Percentiles rank a stretch among this genome's conserved stretches.
These are phyloP conservation scores for Centrapalus pauciflorus DNA, from an alignment of 129 eudicot species.

Conservation along the genomic window DNA sequence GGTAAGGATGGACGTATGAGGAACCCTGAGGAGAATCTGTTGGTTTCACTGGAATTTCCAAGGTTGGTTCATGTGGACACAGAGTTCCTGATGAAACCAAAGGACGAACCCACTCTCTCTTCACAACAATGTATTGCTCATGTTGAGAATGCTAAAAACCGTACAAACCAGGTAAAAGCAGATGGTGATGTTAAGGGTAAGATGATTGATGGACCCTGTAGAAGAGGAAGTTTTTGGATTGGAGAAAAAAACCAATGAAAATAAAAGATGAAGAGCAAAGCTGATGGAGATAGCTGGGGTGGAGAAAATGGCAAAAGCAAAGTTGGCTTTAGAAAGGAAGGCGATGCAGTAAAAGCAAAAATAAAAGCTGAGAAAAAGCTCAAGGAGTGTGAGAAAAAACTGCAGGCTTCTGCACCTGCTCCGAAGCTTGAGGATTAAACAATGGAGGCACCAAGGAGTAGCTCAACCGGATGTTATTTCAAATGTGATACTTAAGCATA, in stretches of 20 bases:
- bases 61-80: no score
- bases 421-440: constrained; percentile 37
- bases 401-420: constrained; percentile 31
- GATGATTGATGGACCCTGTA: constrained; percentile 1
- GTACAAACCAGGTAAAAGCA: constrained; percentile 37
- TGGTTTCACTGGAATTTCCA: constrained; percentile 29
- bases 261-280: constrained; percentile 48
- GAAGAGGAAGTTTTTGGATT: constrained; percentile 31
- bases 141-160: constrained; percentile 24
- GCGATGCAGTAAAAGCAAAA: no score
- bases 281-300: no score
- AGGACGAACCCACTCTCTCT: constrained; percentile 25
- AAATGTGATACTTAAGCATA: constrained; percentile 58
- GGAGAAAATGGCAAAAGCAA: no score
- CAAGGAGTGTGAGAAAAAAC: no score
- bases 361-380: no score
- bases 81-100: constrained; percentile 30
- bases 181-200: constrained; percentile 11
- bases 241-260: constrained; percentile 41
- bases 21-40: constrained; percentile 67
- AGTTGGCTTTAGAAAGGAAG: no score
- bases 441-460: constrained; percentile 34
- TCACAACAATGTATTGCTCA: background rate
- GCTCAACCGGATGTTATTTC: constrained; percentile 50
- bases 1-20: constrained; percentile 72